These are phyloP conservation scores for Cystobasidiopsis lactophilus DNA, from an alignment of 768 basidiomycete species.

Conservation along the genomic window DNA sequence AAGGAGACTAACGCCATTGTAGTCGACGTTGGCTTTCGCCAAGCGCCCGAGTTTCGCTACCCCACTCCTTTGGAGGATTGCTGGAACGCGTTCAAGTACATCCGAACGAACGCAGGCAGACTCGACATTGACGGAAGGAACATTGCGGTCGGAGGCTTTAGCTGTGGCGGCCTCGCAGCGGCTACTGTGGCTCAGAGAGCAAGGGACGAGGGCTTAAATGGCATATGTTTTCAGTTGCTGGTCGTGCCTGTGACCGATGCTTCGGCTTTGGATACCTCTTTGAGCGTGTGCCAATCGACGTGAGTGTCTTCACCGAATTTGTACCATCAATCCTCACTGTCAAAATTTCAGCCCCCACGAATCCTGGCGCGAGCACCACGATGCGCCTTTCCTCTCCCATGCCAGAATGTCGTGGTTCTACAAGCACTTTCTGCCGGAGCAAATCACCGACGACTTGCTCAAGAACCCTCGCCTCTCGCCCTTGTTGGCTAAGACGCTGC, in stretches of 20 bases:
- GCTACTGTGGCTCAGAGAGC: conserved; percentile 3
- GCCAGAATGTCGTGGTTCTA: conserved; percentile 10
- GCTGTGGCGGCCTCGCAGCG: conserved; percentile 6
- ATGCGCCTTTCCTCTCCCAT: conserved; percentile 6
- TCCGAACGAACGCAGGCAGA: neutral
- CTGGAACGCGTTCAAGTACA: conserved; percentile 6
- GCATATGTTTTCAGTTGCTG: conserved; percentile 3
- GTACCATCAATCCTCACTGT: neutral
- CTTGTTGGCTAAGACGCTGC: neutral
- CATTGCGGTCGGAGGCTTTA: conserved; percentile 9
- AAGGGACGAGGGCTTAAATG: conserved; percentile 1
- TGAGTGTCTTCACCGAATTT: no score
- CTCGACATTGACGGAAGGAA: conserved; percentile 1
- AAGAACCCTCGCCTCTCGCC: conserved; percentile 2
- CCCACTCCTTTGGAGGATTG: conserved; percentile 8
- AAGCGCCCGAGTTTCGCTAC: conserved; percentile 6
- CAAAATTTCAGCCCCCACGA: no score
- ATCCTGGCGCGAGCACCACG: conserved; percentile 1
- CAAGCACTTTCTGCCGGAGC: conserved; percentile 4
- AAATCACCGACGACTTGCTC: neutral
- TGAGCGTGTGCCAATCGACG: conserved; percentile 2
- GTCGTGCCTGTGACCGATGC: conserved; percentile 10
- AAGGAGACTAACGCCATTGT: neutral
- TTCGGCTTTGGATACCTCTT: conserved; percentile 1
- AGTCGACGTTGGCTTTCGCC: conserved; percentile 7